Evolutionary conservation across 768 basidiomycete genomes (phyloP), one percentile per base, ranked within the genome.

Genomic region (Coprinellus micaceus): DNA sequence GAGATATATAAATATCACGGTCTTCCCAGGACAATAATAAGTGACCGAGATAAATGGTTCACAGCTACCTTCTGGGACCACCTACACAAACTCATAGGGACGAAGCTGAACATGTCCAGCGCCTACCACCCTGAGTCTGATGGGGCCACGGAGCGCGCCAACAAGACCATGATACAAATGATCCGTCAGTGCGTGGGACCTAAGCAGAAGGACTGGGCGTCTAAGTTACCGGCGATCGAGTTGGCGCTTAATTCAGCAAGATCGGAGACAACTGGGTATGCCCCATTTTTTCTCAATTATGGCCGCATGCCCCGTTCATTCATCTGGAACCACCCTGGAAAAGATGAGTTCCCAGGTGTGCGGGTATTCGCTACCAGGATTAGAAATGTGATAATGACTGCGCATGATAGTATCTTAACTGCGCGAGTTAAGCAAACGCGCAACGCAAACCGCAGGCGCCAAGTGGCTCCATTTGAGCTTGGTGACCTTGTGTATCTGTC

Each of bases 61-160:
- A 67, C 67, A 2, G 65, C 63, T 9, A 9, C 7, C 2, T 73
- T 74, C 60, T 76, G 74, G 73, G 50, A 46, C 39, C 52, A 57
- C 2, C 54, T 73, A 6, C 52, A 64, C 46, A 40, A 22, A 3
- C 46, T 60, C 1, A 57, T 54, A 15, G 55, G 59, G 0, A 49
- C 46, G 0, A 60, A 60, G 50, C 36, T 59, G 0, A 44, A 43
- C 3, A 59, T 62, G 58, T 62, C 52, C 10, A 62, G 61, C 33
- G 58, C 58, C 0, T 69, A 67, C 41, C 75, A 76, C 51, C 74
- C 73, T 1, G 68, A 77, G 50, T 69, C 73, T 1, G 72, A 75
- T 58, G 74, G 74, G 0, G 57, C 64, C 1, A 72, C 69, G 0
- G 72, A 77, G 57, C 56, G 66, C 1, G 68, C 69, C 1, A 74